phyloP scores from a whole-genome alignment of 2,329 filamentous ascomycete species.

The Blastomyces percursus region DNA sequence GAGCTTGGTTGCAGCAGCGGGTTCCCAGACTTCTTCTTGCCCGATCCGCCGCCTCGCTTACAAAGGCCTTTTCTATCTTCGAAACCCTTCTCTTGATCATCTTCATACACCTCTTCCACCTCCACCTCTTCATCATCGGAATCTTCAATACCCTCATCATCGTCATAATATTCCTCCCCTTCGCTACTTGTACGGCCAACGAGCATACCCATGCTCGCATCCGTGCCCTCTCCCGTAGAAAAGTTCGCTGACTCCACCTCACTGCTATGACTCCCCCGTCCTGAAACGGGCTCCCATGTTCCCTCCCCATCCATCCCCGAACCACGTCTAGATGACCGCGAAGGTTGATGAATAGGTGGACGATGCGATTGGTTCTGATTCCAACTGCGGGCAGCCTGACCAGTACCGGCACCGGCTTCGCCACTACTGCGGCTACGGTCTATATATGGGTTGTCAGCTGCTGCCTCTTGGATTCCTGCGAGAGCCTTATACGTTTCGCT shows the following conservation, averaged over 20 bases:
- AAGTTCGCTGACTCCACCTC: constrained; percentile 15
- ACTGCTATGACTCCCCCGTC: background rate
- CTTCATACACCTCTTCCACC: background rate
- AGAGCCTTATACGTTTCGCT: constrained; percentile 42
- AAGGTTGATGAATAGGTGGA: background rate
- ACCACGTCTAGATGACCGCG: background rate
- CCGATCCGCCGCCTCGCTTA: background rate
- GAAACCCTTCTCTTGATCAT: background rate
- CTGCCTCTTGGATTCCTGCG: background rate
- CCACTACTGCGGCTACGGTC: background rate
- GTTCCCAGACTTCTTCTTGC: background rate
- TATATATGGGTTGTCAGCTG: background rate
- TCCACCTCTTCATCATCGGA: background rate
- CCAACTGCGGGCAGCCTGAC: background rate
- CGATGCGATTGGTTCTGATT: background rate
- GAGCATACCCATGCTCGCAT: constrained; percentile 22
- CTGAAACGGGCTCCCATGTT: constrained; percentile 19
- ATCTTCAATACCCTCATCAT: constrained; percentile 13
- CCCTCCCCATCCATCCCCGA: constrained; percentile 5
- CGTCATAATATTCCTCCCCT: constrained; percentile 22
- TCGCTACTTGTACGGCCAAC: constrained; percentile 18
- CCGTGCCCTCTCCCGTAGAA: constrained; percentile 17
- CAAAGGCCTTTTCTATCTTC: background rate
- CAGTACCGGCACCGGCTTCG: background rate
- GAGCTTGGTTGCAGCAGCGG: background rate